Base-by-base conservation (phyloP, 495 filamentous ascomycete species). In the Talaromyces proteolyticus region DNA sequence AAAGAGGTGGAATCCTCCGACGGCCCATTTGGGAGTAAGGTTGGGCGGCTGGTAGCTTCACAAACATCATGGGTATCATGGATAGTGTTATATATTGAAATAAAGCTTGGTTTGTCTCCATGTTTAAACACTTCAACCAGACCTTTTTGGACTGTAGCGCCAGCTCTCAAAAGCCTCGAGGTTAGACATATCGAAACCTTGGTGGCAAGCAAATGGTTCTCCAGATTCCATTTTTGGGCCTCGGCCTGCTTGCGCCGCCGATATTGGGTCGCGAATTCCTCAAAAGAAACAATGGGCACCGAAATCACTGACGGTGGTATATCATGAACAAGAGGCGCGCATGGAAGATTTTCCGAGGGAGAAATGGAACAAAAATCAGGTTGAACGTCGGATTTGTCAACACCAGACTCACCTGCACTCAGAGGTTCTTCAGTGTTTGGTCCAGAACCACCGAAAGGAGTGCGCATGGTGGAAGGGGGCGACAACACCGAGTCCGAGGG, bases 81-180 rank as follows among this genome's bases (percentile, higher is more conserved):
- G 52, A 95, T 76, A 44, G 89, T 86, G 73, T 92, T 88, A 65
- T 91, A 95, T 42, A 96, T 73, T 59, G 79, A 80, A 47, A 86
- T 86, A 69, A 98, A 98, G 56, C 77, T 84, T 58, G 83, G 82
- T 72, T 93, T 95, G 66, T 96, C 89, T 62, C 95, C 91, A 42
- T 86, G 83, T 57, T 86, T 87, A 66, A 95, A 89, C 60, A 81
- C 80, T 59, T 98, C 91, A 55, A 93, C 88, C 59, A 98, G 72
- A 54, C 86, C 88, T 16, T 86, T 79, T 66, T 93, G 85, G 45
- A 87, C 82, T 39, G 87, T 80, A 57, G 87, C 83, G 47, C 87
- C 86, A 53, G 85, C 84, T 51, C 88, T 81, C 65, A 85, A 78
- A 62, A 94, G 75, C 47, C 91, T 86, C 53, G 89, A 81, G 44